Conservation (phyloP, 305 asterid species). For the Plantago coronopus region DNA sequence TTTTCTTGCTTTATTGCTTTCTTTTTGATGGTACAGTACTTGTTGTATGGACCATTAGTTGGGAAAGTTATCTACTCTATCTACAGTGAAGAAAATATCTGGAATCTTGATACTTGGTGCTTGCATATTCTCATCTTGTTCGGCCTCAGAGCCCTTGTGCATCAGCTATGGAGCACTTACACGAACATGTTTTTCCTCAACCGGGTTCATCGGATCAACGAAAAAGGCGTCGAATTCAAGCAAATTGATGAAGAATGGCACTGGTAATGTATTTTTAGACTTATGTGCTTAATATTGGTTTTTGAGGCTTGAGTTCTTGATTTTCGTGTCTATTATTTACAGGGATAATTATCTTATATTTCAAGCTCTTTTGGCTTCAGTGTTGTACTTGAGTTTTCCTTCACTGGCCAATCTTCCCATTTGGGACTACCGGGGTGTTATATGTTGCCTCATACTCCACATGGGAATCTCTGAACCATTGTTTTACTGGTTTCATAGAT, state of each 20-base stretch:
- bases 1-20: slow-evolving; percentile 1
- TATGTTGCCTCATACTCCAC: slow-evolving; percentile 61
- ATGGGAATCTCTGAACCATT: slow-evolving; percentile 73
- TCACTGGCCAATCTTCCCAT: slow-evolving; percentile 47
- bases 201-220: slow-evolving; percentile 42
- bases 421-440: slow-evolving; percentile 59
- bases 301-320: slow-evolving; percentile 6
- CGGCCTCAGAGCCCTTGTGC: slow-evolving; percentile 47
- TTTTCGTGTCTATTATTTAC: slow-evolving; percentile 25
- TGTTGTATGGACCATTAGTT: slow-evolving; percentile 62
- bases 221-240: slow-evolving; percentile 53
- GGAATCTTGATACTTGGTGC: slow-evolving; percentile 41
- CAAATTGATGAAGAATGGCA: slow-evolving; percentile 75
- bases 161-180: slow-evolving; percentile 61
- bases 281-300: neutral
- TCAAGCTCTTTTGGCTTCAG: slow-evolving; percentile 49
- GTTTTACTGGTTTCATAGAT: slow-evolving; percentile 73
- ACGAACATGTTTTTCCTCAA: slow-evolving; percentile 46
- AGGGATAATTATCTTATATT: slow-evolving; percentile 85
- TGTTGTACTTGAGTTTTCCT: slow-evolving; percentile 53
- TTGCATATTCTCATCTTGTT: slow-evolving; percentile 59
- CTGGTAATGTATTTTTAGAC: slow-evolving; percentile 38
- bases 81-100: slow-evolving; percentile 31
- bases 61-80: slow-evolving; percentile 46
- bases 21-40: slow-evolving; percentile 43